Evolutionary conservation across 179 eudicot genomes (phyloP), one percentile per base, ranked within the genome.

Genomic region (Silene vulgaris): DNA sequence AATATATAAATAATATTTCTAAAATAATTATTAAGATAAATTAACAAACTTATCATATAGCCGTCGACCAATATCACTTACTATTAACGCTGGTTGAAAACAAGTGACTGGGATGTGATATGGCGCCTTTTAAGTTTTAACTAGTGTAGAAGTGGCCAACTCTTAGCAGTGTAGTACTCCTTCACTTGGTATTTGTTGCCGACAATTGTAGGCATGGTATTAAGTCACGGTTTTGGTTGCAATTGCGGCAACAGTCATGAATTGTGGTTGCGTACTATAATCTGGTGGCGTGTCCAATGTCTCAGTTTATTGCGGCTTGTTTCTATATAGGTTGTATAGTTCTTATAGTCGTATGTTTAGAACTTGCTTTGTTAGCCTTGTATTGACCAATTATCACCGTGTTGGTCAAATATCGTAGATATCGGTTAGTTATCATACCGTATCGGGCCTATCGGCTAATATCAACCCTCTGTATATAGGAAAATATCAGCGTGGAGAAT

Each of bases 171-270:
- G n/a, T n/a, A 14, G 59, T 52, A 52, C 59, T 52, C 59, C 12
- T 13, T 52, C 17, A 52, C 19, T 13, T 67, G 71, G 71, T 67
- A 32, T 35, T n/a, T 32, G 71, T n/a, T 26, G n/a, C n/a, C 52
- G 9, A 35, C 71, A 67, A 17, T 66, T 52, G 59, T 13, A 52
- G 59, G 59, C 59, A 52, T 23, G 67, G 17, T 14, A 52, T 14
- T 52, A 52, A 52, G 17, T 52, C 59, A 52, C 1, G 4, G 17
- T 14, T 13, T 52, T 52, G 59, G 59, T 52, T 13, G 59, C 59
- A 52, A 52, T 52, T 52, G 59, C 19, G 59, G 59, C 59, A 52
- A 52, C 59, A 16, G 59, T 16, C n/a, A 52, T 16, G 59, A 52
- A 52, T 52, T 16, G 17, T 16, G 59, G 59, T 52, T 50, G 16